Conservation (phyloP, 345 rosid genomes). For the Aquilaria yunnanensis region DNA sequence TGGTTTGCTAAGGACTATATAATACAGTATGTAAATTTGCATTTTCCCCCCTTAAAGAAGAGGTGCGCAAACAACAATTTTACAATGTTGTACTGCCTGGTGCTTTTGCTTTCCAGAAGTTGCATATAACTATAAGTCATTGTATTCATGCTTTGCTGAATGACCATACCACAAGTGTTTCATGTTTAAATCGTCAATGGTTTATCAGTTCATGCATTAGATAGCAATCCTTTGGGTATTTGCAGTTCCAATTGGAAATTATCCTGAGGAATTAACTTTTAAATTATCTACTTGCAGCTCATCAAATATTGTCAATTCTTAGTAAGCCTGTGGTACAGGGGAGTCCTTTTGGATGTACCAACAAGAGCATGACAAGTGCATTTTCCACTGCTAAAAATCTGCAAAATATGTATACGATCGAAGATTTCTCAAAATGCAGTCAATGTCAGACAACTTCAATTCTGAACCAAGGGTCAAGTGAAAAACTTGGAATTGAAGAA, state of each 20-base stretch:
- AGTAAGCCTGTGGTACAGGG: constrained; percentile 30
- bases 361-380: constrained; percentile 11
- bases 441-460: background rate
- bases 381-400: constrained; percentile 19
- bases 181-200: constrained; percentile 1
- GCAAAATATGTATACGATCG: constrained; percentile 22
- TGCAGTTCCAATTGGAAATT: background rate
- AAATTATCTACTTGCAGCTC: constrained; percentile 33
- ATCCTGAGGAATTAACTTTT: constrained; percentile 9
- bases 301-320: constrained; percentile 61
- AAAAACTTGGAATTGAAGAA: constrained; percentile 17
- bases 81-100: background rate
- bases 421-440: constrained; percentile 7
- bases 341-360: constrained; percentile 20
- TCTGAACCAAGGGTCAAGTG: constrained; percentile 19
- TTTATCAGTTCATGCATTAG: background rate
- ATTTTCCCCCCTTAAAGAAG: background rate
- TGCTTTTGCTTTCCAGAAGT: background rate
- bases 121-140: background rate
- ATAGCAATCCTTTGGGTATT: background rate
- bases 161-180: constrained; percentile 12
- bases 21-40: background rate
- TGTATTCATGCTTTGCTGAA: background rate
- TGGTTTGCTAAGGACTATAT: no score
- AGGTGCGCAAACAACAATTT: no score